A percentile compares a stretch with the other conserved stretches of the same genome.
phyloP scores from a whole-genome alignment of 116 monocot genomes.

The Phalaenopsis hybrid region DNA sequence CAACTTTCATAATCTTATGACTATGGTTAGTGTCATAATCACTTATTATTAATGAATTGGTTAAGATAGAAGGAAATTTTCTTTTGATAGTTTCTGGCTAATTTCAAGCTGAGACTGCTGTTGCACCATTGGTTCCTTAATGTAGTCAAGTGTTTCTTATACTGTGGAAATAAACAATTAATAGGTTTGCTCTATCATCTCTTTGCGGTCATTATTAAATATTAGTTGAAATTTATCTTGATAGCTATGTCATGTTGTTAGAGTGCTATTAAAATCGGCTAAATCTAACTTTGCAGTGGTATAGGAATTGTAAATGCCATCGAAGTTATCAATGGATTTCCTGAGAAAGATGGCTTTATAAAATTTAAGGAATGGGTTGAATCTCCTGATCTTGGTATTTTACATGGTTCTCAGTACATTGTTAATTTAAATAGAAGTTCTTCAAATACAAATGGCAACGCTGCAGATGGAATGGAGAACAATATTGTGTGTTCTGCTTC shows the following conservation, averaged over 20 bases:
- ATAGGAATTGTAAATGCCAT: slow-evolving; percentile 99
- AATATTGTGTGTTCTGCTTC: slow-evolving; percentile 9
- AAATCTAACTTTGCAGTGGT: slow-evolving; percentile 49
- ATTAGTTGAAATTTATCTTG: not conserved
- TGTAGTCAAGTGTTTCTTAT: not conserved
- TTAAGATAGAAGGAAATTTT: not conserved
- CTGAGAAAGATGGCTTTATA: slow-evolving; percentile 82
- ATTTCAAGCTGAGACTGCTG: too few species aligned
- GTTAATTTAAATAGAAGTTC: slow-evolving; percentile 29
- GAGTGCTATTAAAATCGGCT: not conserved
- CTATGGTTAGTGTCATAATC: not conserved
- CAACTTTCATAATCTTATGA: not conserved
- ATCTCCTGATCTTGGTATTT: slow-evolving; percentile 84
- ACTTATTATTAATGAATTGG: not conserved
- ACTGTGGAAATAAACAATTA: not conserved
- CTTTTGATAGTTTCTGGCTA: not conserved
- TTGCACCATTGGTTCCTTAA: not conserved
- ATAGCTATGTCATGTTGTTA: not conserved
- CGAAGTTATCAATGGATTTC: slow-evolving; percentile 89
- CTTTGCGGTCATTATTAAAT: not conserved
- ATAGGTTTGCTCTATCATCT: not conserved
- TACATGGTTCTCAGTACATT: slow-evolving; percentile 38
- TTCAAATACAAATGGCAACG: slow-evolving; percentile 18
- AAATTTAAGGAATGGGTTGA: slow-evolving; percentile 92
- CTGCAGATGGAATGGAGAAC: slow-evolving; percentile 14